Percentiles rank a stretch among this genome's conserved stretches.
Evolutionary conservation across 805 yeast genomes (phyloP).

Genomic region (Jamesozyma rosinii): DNA sequence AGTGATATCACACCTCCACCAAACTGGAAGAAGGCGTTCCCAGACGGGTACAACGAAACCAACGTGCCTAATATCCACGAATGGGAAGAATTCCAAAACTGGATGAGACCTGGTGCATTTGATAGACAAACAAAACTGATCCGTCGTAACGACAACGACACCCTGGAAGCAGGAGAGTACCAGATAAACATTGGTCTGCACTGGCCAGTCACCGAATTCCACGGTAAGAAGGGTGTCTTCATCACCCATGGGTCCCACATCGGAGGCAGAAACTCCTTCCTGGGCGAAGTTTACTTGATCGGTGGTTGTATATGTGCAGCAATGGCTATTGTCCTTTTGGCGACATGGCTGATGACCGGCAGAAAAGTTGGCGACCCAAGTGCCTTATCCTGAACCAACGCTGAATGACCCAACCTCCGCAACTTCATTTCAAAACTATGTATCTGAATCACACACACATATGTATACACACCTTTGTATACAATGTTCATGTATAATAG

Average conservation of each 20-base stretch:
- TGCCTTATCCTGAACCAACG: conserved; percentile 62
- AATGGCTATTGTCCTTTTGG: conserved; percentile 43
- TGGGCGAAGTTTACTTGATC: conserved; percentile 67
- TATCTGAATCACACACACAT: too few relatives aligned
- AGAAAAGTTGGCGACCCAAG: conserved; percentile 65
- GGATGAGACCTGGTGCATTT: conserved; percentile 89
- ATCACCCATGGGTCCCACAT: conserved; percentile 61
- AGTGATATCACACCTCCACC: conserved; percentile 86
- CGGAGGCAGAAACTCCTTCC: conserved; percentile 67
- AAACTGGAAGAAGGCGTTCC: conserved; percentile 71
- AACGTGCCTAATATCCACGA: conserved; percentile 67
- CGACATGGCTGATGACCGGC: conserved; percentile 52
- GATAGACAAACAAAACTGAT: conserved; percentile 59
- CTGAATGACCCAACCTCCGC: background rate
- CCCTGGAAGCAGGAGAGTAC: conserved; percentile 49
- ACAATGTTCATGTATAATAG: too few relatives aligned
- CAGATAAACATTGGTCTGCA: conserved; percentile 61
- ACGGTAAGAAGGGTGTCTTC: conserved; percentile 60
- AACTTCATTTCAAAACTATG: too few relatives aligned
- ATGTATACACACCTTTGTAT: too few relatives aligned
- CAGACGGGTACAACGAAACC: conserved; percentile 78
- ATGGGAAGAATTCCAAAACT: conserved; percentile 84
- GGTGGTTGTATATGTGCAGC: conserved; percentile 63
- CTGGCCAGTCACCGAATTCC: conserved; percentile 64
- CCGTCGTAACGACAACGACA: conserved; percentile 50